phyloP scores from a whole-genome alignment of 2,329 filamentous ascomycete genomes.

The Albifimbria verrucaria region DNA sequence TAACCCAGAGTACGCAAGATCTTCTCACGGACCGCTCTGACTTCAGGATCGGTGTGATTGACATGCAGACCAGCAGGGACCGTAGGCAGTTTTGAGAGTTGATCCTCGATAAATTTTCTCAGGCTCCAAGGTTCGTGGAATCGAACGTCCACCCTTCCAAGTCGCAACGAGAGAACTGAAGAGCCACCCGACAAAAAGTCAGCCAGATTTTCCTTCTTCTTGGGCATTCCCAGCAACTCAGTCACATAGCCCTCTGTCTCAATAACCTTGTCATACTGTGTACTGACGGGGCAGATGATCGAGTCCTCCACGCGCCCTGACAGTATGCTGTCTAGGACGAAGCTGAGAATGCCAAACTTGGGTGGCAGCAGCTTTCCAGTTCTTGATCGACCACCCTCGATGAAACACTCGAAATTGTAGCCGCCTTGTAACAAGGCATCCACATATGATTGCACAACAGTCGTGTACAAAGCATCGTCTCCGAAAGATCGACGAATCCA shows the following conservation, averaged over 20 bases:
- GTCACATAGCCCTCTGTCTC: slow-evolving; percentile 97
- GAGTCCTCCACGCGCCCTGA: slow-evolving; percentile 86
- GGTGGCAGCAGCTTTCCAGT: slow-evolving; percentile 92
- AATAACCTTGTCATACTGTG: slow-evolving; percentile 98
- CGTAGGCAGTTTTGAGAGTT: slow-evolving; percentile 55
- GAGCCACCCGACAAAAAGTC: slow-evolving; percentile 84
- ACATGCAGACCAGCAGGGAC: slow-evolving; percentile 40
- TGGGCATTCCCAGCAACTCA: slow-evolving; percentile 88
- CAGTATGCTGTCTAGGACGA: slow-evolving; percentile 84
- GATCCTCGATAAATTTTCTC: slow-evolving; percentile 73
- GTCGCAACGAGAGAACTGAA: slow-evolving; percentile 80
- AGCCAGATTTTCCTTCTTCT: slow-evolving; percentile 88
- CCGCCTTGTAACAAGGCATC: slow-evolving; percentile 87
- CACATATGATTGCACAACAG: slow-evolving; percentile 93
- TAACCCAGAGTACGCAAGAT: slow-evolving; percentile 86
- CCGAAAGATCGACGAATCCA: slow-evolving; percentile 93
- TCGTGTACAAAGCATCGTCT: slow-evolving; percentile 84
- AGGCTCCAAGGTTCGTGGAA: slow-evolving; percentile 97
- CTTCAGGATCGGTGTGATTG: slow-evolving; percentile 43
- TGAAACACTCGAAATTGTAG: slow-evolving; percentile 96
- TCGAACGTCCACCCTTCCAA: slow-evolving; percentile 89
- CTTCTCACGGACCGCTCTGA: slow-evolving; percentile 60
- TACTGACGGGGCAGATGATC: slow-evolving; percentile 92
- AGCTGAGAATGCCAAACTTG: slow-evolving; percentile 92
- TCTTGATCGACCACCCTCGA: slow-evolving; percentile 88